These are phyloP conservation scores for Fagopyrum homotropicum DNA, from an alignment of 148 eudicot genomes.

Conservation along the genomic window DNA sequence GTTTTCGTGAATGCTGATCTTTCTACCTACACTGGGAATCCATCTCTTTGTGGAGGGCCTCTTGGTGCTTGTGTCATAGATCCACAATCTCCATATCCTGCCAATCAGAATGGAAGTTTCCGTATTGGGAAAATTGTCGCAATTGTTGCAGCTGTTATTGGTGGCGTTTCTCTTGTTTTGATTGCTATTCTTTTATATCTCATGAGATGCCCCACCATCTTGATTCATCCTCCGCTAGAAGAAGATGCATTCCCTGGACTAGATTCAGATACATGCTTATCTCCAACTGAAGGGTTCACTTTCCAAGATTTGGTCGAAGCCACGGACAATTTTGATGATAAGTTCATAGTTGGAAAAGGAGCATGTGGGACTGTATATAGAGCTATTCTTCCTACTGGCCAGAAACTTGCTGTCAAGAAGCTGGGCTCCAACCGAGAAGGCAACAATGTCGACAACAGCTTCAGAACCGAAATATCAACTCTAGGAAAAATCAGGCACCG, in stretches of 20 bases:
- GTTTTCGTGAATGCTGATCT: slow-evolving; percentile 41
- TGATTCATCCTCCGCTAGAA: slow-evolving; percentile 2
- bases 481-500: slow-evolving; percentile 76
- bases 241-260: background rate
- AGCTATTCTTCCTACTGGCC: slow-evolving; percentile 51
- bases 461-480: slow-evolving; percentile 73
- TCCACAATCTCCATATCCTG: slow-evolving; percentile 11
- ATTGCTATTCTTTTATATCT: slow-evolving; percentile 45
- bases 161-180: slow-evolving; percentile 46
- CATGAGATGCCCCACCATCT: slow-evolving; percentile 36
- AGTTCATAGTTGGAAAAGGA: slow-evolving; percentile 56
- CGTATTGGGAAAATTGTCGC: slow-evolving; percentile 48
- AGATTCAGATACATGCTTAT: slow-evolving; percentile 44
- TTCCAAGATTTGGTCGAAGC: slow-evolving; percentile 65
- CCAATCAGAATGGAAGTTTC: slow-evolving; percentile 21
- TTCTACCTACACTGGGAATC: slow-evolving; percentile 59
- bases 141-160: slow-evolving; percentile 26
- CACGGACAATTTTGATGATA: slow-evolving; percentile 57
- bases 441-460: slow-evolving; percentile 53
- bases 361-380: slow-evolving; percentile 83
- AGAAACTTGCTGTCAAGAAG: slow-evolving; percentile 67
- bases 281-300: slow-evolving; percentile 61
- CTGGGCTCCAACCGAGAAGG: slow-evolving; percentile 58
- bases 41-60: slow-evolving; percentile 42
- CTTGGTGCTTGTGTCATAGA: slow-evolving; percentile 29